Evolutionary conservation across 345 rosid genomes (phyloP).

Genomic region (Heritiera fomes): DNA sequence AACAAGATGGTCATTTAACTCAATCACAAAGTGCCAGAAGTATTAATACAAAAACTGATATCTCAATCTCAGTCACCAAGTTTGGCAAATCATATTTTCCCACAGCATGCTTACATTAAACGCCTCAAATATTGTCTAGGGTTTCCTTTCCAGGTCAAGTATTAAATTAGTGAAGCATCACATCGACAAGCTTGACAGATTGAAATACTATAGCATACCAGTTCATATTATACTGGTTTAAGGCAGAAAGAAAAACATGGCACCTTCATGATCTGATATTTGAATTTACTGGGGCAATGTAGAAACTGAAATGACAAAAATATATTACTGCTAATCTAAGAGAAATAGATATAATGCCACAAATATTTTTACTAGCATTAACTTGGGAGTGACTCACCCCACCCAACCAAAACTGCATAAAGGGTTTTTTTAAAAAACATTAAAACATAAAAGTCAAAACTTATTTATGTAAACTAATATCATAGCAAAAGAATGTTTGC

Average conservation of each 20-base stretch:
- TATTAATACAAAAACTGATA: neutral
- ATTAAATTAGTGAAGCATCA: neutral
- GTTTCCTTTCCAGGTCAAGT: neutral
- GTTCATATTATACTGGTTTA: neutral
- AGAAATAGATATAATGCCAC: neutral
- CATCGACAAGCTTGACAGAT: neutral
- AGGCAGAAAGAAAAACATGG: neutral
- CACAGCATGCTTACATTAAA: neutral
- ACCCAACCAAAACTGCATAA: no score
- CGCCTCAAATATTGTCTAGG: neutral
- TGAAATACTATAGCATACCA: neutral
- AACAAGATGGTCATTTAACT: conserved; percentile 5
- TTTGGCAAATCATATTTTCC: no score
- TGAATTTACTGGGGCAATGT: neutral
- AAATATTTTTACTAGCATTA: neutral
- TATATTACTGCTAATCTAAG: neutral
- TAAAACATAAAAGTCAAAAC: no score
- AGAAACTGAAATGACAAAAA: neutral
- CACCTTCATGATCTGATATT: neutral
- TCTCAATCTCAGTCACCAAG: no score
- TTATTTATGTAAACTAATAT: no score
- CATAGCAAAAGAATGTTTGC: no score
- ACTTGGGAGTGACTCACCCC: neutral
- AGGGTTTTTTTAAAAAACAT: no score
- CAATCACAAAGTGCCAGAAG: neutral